Evolutionary conservation across 2,329 filamentous ascomycete genomes (phyloP), one percentile per base, ranked within the genome.

Genomic region (Calonectria multiphialidica): DNA sequence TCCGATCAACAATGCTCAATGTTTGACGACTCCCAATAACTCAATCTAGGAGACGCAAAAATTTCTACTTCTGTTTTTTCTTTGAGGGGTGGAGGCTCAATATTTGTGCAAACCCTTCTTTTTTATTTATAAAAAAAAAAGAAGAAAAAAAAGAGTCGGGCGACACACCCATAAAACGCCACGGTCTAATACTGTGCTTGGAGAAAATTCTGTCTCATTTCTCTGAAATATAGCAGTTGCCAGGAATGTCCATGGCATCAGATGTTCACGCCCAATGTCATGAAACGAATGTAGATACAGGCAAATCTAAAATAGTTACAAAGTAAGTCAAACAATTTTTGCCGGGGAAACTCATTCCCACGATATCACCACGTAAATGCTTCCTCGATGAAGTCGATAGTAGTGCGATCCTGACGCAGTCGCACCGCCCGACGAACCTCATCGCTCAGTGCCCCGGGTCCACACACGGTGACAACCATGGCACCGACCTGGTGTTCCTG

Each of bases 361-460:
- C 16, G 21, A 21, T 16, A 67, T 78, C 86, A 90, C 88, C 88
- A 90, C 3, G 88, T 88, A 84, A 96, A 96, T 5, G 93, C 92
- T 83, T 96, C 93, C 84, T 96, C 94, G 72, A 94, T 89, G 82
- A 96, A 95, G 80, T 96, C 94, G 67, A 96, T 91, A 72, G 91
- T 90, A 75, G 90, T 91, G 57, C 88, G 83, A 74, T 91, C 88
- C 81, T 94, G 91, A 76, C 91, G 88, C 64, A 87, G 87, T 72
- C 94, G 88, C 55, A 94, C 92, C 15, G 92, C 92, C 66, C 87
- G 86, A 66, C 94, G 87, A 47, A 96, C 93, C 83, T 95, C 93
- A 78, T 96, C 94, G 73, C 92, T 93, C 65, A 96, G 86, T 13
- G 90, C 88, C 65, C 94, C 94, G 5, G 93, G 93, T 16, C 94